Base-by-base conservation (phyloP, 2,329 filamentous ascomycete species). In the Pseudodiploospora longispora region DNA sequence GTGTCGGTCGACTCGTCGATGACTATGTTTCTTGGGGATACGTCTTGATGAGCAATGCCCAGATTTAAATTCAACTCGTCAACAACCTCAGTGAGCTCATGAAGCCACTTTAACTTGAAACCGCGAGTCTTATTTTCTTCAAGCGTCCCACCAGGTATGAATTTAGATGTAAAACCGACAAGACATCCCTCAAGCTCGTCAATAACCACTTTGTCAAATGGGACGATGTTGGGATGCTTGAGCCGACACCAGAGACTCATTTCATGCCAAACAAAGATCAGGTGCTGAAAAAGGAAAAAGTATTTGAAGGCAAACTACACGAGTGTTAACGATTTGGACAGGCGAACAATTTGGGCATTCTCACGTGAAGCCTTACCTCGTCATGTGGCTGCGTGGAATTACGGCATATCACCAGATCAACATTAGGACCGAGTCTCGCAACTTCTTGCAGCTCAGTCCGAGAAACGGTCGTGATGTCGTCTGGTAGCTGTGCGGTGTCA, bases 21-120 rank as follows among this genome's bases (percentile, higher is more conserved):
- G 1, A 69, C 38, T 5, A 69, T 53, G 44, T 69, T 69, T 30
- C 61, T 57, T 3, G 61, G 48, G 4, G 59, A 56, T 40, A 70
- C 55, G 43, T 68, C 66, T 46, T 66, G 59, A 49, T 69, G 66
- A 35, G 55, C 49, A 33, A 69, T 58, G 29, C 66, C 64, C 32
- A 60, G 49, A 32, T 55, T 43, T 8, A 68, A 50, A 42, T 69
- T 68, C 28, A 69, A 51, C 32, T 60, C 56, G 42, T 69, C 65
- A 6, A 68, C 54, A 5, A 63, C 56, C 2, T 54, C 10, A 5
- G 54, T 59, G 6, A 68, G 57, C 44, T 69, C 64, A 19, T 19
- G 19, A 19, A 19, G 19, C 19, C 19, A 19, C 19, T 19, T 19
- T 19, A 19, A 19, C 54, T 60, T 63, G 47, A 67, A 67, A 9